Percentiles rank a stretch among this genome's conserved stretches.
Conservation (phyloP, 2,329 filamentous ascomycete species). For the Neoscytalidium dimidiatum region DNA sequence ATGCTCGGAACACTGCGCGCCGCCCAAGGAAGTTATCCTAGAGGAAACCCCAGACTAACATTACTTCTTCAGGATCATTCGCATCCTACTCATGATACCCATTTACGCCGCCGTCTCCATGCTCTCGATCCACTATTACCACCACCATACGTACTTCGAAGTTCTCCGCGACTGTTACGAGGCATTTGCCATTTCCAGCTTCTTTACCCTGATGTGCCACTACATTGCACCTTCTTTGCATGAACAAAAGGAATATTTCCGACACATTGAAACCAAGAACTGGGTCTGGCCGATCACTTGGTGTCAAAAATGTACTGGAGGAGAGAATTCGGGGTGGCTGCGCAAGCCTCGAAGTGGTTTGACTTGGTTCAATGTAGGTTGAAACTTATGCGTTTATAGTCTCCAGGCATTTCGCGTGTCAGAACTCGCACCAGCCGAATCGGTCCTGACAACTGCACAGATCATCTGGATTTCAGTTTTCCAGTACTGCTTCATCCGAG, state of each 20-base stretch:
- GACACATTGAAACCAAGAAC: constrained; percentile 64
- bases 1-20: neutral
- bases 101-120: constrained; percentile 76
- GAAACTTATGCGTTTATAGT: neutral
- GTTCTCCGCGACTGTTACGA: constrained; percentile 85
- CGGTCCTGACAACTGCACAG: constrained; percentile 30
- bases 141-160: constrained; percentile 77
- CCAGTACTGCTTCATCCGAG: constrained; percentile 82
- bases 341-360: constrained; percentile 76
- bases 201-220: constrained; percentile 80
- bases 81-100: constrained; percentile 86
- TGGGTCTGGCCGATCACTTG: constrained; percentile 77
- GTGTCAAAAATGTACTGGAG: constrained; percentile 70
- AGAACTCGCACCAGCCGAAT: neutral
- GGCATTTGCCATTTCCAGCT: constrained; percentile 83
- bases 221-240: constrained; percentile 78
- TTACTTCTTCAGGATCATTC: constrained; percentile 66
- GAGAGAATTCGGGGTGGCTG: constrained; percentile 65
- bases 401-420: neutral
- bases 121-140: constrained; percentile 73
- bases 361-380: constrained; percentile 79
- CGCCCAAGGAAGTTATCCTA: neutral
- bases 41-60: neutral
- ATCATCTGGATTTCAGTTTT: constrained; percentile 81
- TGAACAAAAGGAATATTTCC: constrained; percentile 80